phyloP scores from a whole-genome alignment of 139 green algal species.

The Zygnema circumcarinatum region DNA sequence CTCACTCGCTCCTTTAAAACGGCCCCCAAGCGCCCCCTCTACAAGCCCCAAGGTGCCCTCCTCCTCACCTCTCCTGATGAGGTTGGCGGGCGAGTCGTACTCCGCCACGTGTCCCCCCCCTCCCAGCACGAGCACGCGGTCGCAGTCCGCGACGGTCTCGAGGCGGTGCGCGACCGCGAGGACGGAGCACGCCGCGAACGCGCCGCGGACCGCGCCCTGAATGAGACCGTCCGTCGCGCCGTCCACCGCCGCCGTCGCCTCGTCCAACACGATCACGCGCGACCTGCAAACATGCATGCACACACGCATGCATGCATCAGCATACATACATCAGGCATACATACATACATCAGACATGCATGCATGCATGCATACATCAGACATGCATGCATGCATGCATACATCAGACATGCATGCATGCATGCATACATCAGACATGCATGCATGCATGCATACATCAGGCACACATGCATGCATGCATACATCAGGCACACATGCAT shows the following conservation, averaged over 20 bases:
- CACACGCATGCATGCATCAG: neutral
- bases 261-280: conserved; percentile 82
- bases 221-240: conserved; percentile 84
- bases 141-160: conserved; percentile 46
- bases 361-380: no score
- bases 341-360: no score
- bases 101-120: conserved; percentile 35
- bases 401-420: no score
- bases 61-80: conserved; percentile 6
- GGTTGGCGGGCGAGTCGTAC: conserved; percentile 48
- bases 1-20: neutral
- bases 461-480: no score
- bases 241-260: conserved; percentile 89
- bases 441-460: no score
- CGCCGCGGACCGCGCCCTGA: conserved; percentile 74
- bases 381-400: no score
- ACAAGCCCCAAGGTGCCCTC: conserved; percentile 3
- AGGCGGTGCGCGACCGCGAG: conserved; percentile 73
- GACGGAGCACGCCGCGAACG: conserved; percentile 70
- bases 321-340: no score
- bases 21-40: no score
- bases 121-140: conserved; percentile 48
- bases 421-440: no score
- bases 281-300: conserved; percentile 47
- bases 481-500: no score